A percentile compares a stretch with the other conserved stretches of the same genome.
phyloP scores from a whole-genome alignment of 208 protist species.

The Wallacemonas sp. region DNA sequence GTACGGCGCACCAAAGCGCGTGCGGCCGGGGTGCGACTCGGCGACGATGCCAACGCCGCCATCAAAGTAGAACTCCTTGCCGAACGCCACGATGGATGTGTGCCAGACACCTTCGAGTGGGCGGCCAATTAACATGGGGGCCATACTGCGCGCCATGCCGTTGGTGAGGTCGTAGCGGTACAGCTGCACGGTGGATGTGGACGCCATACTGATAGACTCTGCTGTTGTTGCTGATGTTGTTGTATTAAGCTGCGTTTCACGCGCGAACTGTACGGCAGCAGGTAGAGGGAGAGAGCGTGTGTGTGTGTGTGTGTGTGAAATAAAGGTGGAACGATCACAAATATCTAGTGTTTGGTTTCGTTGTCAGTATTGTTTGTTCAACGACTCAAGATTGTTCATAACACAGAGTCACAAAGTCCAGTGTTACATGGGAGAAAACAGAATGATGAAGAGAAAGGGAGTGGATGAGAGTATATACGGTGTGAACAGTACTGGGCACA shows the following conservation, averaged over 20 bases:
- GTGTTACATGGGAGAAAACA: neutral
- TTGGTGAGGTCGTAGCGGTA: conserved; percentile 94
- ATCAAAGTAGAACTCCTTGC: conserved; percentile 92
- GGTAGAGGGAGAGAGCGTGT: neutral
- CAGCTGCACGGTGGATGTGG: conserved; percentile 56
- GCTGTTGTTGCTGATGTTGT: too few relatives aligned
- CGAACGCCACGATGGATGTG: conserved; percentile 92
- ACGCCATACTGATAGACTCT: neutral
- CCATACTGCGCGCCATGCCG: conserved; percentile 85
- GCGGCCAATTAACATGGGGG: conserved; percentile 76
- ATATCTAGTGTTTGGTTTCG: too few relatives aligned
- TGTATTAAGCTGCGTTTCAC: too few relatives aligned
- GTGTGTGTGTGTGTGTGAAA: neutral
- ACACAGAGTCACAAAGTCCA: too few relatives aligned
- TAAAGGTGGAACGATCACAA: too few relatives aligned
- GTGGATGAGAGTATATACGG: conserved; percentile 9
- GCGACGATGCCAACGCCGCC: conserved; percentile 81
- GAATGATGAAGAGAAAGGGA: conserved; percentile 14
- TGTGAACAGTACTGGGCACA: neutral
- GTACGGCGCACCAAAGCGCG: conserved; percentile 81
- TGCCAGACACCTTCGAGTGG: conserved; percentile 94
- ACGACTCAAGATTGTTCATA: too few relatives aligned
- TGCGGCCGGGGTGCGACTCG: conserved; percentile 43
- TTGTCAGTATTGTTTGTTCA: too few relatives aligned
- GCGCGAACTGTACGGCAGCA: too few relatives aligned